phyloP scores from a whole-genome alignment of 2,329 filamentous ascomycete species.

The Cadophora gregata region DNA sequence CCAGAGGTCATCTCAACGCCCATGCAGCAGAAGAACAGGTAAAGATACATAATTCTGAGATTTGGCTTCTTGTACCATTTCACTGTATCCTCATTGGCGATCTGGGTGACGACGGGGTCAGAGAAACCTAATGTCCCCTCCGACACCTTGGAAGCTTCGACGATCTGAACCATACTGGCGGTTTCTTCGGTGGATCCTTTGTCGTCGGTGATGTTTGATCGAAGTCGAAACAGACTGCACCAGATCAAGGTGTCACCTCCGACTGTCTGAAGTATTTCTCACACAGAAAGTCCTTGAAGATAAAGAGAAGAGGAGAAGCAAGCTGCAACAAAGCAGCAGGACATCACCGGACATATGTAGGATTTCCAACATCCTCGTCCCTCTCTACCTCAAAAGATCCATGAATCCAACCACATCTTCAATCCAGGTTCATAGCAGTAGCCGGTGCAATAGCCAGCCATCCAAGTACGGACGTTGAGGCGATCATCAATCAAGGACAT shows the following conservation, averaged over 20 bases:
- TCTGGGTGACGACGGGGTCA: slow-evolving; percentile 47
- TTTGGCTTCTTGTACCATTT: slow-evolving; percentile 49
- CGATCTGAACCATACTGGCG: background rate
- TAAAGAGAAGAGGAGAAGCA: background rate
- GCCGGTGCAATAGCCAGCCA: slow-evolving; percentile 6
- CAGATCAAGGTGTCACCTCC: background rate
- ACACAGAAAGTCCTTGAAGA: background rate
- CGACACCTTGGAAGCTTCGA: slow-evolving; percentile 7
- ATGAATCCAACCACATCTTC: slow-evolving; percentile 1
- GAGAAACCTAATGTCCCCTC: slow-evolving; percentile 27
- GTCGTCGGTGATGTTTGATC: background rate
- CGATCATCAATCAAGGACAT: slow-evolving; percentile 11
- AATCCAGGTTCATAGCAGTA: background rate
- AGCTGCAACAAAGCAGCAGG: slow-evolving; percentile 9
- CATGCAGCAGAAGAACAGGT: slow-evolving; percentile 54
- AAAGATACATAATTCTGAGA: slow-evolving; percentile 48
- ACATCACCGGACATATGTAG: slow-evolving; percentile 14
- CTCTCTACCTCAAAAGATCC: background rate
- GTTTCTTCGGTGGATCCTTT: background rate
- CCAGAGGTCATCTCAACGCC: slow-evolving; percentile 61
- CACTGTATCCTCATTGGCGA: slow-evolving; percentile 43
- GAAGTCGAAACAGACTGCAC: background rate
- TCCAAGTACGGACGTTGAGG: background rate
- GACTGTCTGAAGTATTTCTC: background rate
- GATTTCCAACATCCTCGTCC: background rate